Evolutionary conservation across 2,329 filamentous ascomycete genomes (phyloP).

Genomic region (Rhinocladiella mackenziei): DNA sequence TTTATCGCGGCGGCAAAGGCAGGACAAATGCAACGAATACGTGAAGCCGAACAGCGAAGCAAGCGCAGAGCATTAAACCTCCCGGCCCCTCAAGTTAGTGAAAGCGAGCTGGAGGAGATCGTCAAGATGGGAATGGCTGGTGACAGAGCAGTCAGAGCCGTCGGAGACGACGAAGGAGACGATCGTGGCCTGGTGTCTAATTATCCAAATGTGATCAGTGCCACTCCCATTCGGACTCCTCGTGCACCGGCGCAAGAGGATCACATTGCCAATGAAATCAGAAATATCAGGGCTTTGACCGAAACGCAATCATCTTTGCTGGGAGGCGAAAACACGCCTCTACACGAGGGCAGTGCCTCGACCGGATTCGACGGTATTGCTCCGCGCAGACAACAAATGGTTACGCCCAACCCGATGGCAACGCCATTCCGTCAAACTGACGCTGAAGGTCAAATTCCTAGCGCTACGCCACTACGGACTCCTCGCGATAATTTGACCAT

Average conservation of each 20-base stretch:
- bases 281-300: constrained; percentile 85
- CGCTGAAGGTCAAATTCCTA: constrained; percentile 61
- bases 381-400: constrained; percentile 71
- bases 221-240: constrained; percentile 86
- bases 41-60: constrained; percentile 94
- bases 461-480: constrained; percentile 80
- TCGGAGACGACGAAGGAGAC: constrained; percentile 73
- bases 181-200: constrained; percentile 82
- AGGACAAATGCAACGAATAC: constrained; percentile 87
- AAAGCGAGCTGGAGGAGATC: constrained; percentile 91
- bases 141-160: constrained; percentile 73
- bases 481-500: constrained; percentile 83
- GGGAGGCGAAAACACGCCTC: constrained; percentile 86
- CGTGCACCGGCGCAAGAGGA: constrained; percentile 89
- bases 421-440: constrained; percentile 70
- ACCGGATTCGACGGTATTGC: constrained; percentile 85
- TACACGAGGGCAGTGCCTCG: constrained; percentile 74
- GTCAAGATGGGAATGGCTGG: constrained; percentile 98
- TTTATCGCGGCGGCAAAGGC: constrained; percentile 87
- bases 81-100: constrained; percentile 85
- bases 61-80: constrained; percentile 80
- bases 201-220: constrained; percentile 75
- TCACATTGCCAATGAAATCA: constrained; percentile 91
- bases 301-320: constrained; percentile 91
- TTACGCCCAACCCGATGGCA: constrained; percentile 94